Conservation (phyloP, 192 early-diverging fungal genomes). For the Bifiguratus adelaidae region DNA sequence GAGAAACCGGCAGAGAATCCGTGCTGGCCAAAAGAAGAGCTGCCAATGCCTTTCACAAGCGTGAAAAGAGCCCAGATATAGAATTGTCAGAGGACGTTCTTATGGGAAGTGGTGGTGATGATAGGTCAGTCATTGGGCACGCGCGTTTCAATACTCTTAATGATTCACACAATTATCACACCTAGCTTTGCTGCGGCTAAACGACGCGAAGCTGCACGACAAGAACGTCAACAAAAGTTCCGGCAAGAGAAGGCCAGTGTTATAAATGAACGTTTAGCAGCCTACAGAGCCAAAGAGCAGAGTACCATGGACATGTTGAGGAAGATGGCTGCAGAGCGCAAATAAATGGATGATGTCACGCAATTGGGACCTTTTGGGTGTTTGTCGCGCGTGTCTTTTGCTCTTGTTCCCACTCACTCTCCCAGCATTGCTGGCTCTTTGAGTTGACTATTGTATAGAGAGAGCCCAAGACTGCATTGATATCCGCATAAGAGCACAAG, state of each 20-base stretch:
- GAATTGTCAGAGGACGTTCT: constrained; percentile 51
- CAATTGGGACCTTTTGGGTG: no score
- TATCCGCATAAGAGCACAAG: no score
- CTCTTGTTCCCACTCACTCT: no score
- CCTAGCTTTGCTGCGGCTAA: constrained; percentile 27
- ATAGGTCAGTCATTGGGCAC: constrained; percentile 8
- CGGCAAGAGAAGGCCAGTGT: constrained; percentile 15
- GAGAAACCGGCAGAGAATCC: constrained; percentile 51
- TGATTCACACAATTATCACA: not conserved
- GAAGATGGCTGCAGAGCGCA: constrained; percentile 52
- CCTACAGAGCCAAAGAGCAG: constrained; percentile 56
- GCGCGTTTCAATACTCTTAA: not conserved
- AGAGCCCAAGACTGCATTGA: no score
- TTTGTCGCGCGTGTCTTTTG: no score
- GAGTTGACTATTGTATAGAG: no score
- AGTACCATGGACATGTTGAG: constrained; percentile 60
- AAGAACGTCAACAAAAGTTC: constrained; percentile 14
- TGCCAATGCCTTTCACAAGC: constrained; percentile 41
- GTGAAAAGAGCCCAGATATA: constrained; percentile 50
- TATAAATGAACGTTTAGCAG: constrained; percentile 28
- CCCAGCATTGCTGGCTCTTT: no score
- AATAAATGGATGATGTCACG: constrained; percentile 13
- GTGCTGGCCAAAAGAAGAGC: constrained; percentile 50
- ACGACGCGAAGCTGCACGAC: constrained; percentile 20
- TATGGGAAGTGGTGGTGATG: constrained; percentile 45